phyloP scores from a whole-genome alignment of 768 basidiomycete species.

The Psilocybe cyanescens region DNA sequence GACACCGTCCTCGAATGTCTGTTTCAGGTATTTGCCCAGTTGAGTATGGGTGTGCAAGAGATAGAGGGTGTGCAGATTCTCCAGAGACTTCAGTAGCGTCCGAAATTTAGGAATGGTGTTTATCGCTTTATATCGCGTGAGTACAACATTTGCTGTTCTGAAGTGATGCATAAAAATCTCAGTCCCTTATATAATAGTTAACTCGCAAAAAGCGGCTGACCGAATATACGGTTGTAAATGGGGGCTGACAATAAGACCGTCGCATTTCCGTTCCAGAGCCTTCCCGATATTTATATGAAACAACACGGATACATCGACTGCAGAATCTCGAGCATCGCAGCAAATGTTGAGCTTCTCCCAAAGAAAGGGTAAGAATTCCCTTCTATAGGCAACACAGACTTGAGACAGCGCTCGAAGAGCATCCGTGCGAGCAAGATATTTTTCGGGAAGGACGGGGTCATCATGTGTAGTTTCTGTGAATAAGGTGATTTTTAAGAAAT shows the following conservation, averaged over 20 bases:
- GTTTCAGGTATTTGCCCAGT: conserved; percentile 31
- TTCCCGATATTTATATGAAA: conserved; percentile 19
- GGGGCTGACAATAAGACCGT: conserved; percentile 13
- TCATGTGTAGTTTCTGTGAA: conserved; percentile 3
- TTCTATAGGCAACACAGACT: conserved; percentile 20
- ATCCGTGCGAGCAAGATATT: conserved; percentile 16
- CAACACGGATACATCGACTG: neutral
- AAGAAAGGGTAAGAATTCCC: conserved; percentile 14
- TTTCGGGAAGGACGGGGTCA: conserved; percentile 11
- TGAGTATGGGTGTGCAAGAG: conserved; percentile 34
- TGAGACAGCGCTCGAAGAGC: conserved; percentile 21
- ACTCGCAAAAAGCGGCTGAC: neutral
- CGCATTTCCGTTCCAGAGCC: conserved; percentile 16
- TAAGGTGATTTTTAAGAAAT: conserved; percentile 9
- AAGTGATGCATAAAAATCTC: neutral
- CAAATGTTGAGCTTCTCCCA: conserved; percentile 18
- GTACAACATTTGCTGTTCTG: conserved; percentile 28
- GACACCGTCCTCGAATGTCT: conserved; percentile 22
- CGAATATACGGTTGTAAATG: conserved; percentile 15
- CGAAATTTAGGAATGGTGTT: conserved; percentile 29
- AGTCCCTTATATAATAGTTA: neutral
- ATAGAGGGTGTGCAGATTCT: conserved; percentile 34
- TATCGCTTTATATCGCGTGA: conserved; percentile 31
- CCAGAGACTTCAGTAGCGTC: conserved; percentile 25
- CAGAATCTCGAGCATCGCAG: neutral